Percentiles rank a stretch among this genome's conserved stretches.
These are phyloP conservation scores for Phytophthora citrophthora DNA, from an alignment of 352 stramenopile species.

Conservation along the genomic window DNA sequence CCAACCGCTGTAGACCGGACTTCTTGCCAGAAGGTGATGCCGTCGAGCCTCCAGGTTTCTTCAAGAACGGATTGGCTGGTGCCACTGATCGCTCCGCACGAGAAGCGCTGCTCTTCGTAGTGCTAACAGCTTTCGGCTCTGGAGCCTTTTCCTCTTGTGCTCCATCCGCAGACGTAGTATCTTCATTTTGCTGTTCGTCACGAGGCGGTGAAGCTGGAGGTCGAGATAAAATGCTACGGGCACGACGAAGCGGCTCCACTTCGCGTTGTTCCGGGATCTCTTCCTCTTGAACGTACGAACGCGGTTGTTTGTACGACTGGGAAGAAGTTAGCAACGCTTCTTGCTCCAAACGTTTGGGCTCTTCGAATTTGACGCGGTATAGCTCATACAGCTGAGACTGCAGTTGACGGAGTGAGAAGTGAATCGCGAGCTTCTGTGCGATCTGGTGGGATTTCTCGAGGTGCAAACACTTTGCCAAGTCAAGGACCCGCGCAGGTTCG, in stretches of 20 bases:
- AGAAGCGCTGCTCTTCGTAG: slow-evolving; percentile 10
- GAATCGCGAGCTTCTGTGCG: slow-evolving; percentile 80
- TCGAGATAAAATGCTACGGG: slow-evolving; percentile 45
- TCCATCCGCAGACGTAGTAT: slow-evolving; percentile 13
- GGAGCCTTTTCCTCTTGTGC: slow-evolving; percentile 12
- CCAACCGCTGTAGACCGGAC: slow-evolving; percentile 61
- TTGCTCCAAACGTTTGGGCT: slow-evolving; percentile 27
- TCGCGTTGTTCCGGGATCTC: slow-evolving; percentile 15
- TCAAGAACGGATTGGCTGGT: slow-evolving; percentile 76
- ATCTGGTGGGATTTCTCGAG: slow-evolving; percentile 87
- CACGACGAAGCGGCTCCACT: slow-evolving; percentile 40
- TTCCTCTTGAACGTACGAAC: slow-evolving; percentile 20
- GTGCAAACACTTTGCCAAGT: slow-evolving; percentile 83
- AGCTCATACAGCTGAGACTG: slow-evolving; percentile 78
- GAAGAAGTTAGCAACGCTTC: slow-evolving; percentile 17
- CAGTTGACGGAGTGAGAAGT: slow-evolving; percentile 79
- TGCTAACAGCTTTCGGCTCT: slow-evolving; percentile 9
- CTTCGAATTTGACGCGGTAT: slow-evolving; percentile 69
- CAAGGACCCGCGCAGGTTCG: slow-evolving; percentile 68
- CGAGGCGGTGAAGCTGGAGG: slow-evolving; percentile 32
- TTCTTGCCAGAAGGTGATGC: slow-evolving; percentile 41
- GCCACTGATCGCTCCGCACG: slow-evolving; percentile 54
- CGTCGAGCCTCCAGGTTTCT: slow-evolving; percentile 43
- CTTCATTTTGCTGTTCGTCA: slow-evolving; percentile 16
- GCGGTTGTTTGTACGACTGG: slow-evolving; percentile 15